Evolutionary conservation across 768 basidiomycete genomes (phyloP), one percentile per base, ranked within the genome.

Genomic region (Phylloporus sp.): DNA sequence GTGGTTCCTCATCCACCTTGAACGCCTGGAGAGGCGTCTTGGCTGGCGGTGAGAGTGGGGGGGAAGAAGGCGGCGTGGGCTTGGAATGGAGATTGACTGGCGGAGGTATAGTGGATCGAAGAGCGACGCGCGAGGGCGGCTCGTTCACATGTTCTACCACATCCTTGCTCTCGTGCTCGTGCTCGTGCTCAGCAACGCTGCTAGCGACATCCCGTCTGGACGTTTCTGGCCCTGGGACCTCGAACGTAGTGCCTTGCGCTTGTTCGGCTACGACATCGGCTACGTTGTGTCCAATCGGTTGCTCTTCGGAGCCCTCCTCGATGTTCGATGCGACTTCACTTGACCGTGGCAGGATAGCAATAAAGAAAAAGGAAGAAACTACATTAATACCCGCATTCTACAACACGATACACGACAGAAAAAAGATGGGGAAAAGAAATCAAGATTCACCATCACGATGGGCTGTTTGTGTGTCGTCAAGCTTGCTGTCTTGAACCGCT

Each of bases 391-490:
- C 56, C 65, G 44, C 50, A 48, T 27, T 41, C 59, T 63, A 61
- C 55, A 41, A 62, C 54, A 60, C 55, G 41, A 55, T 58, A 50
- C 43, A 64, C 49, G 57, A 53, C 59, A 62, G 53, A 50, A 57
- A 63, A 38, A 24, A 16, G 8, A 29, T 39, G 47, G 32, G 22
- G 41, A 39, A 45, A 32, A 24, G 56, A 60, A 62, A 63, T 75
- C 58, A 76, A 67, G 53, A 76, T 70, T 77, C 72, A 76, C 75
- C 77, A 70, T 75, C 58, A 52, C 59, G 60, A 55, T 62, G 44
- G 35, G 47, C 53, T 55, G 51, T 29, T 59, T 60, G 55, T 42
- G 44, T 48, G 34, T 50, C 32, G 45, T 52, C 54, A 39, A 58
- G 45, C 41, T 55, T 54, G 55, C 56, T 29, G 20, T 61, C 63